Evolutionary conservation across 768 basidiomycete genomes (phyloP), one percentile per base, ranked within the genome.

Genomic region (Pholiota conissans): DNA sequence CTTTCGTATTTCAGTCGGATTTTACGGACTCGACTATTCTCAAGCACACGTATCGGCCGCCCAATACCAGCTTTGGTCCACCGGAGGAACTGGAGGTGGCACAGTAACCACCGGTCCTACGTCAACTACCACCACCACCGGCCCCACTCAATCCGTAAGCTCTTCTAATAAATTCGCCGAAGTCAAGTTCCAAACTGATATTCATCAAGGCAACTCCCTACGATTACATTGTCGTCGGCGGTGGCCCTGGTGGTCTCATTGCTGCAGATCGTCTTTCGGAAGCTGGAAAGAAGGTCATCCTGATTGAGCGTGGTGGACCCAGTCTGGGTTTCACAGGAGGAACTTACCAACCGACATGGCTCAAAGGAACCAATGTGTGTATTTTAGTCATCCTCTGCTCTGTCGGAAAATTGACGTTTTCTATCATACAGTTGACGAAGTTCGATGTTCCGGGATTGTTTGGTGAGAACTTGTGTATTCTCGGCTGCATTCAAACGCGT

Each of bases 381-480:
- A 11, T 42, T 39, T 24, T 26, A 18, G 0, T 28, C 24, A 22
- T 20, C 5, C 26, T 9, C 11, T 2, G 40, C 42, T 18, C 53
- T 20, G 13, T 39, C 24, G 9, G 22, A 14, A 35, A 7, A 34
- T 57, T 55, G 56, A 49, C 20, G 9, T 3, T 34, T 14, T 8
- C 10, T 40, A 26, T 27, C 35, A 4, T 48, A 6, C 62, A 86
- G 84, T 68, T 84, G 53, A 87, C 86, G 5, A 85, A 85, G 63
- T 86, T 86, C 66, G 86, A 87, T 61, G 72, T 85, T 55, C 85
- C 85, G 20, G 85, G 86, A 62, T 64, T 85, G 40, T 87, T 86
- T 64, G 74, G 75, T 69, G 51, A 50, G 65, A 49, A 13, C 7
- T 4, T 18, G 18, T 32, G 4, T 45, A 39, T 42, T 45, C 5